Base-by-base conservation (phyloP, 2,329 filamentous ascomycete genomes). In the Cordyceps javanica region DNA sequence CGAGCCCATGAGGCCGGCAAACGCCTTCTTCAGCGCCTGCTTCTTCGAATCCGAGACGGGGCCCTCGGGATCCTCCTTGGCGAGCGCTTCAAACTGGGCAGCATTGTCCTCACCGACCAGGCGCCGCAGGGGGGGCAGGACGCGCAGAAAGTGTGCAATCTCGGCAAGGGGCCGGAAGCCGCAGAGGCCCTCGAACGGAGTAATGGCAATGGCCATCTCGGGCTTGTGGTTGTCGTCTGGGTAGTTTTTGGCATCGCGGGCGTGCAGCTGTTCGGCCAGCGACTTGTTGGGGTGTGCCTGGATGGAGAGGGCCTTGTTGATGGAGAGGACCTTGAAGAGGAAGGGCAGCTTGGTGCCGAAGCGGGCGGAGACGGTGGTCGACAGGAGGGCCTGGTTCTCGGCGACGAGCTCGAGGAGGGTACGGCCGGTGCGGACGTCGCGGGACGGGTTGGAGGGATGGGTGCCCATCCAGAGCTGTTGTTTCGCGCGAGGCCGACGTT, bases 181-280 rank as follows among this genome's bases (percentile, higher is more conserved):
- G 67, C 94, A 99, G 34, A 99, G 82, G 0, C 94, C 94, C 70
- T 97, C 93, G 64, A 99, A 99, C 0, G 91, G 88, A 1, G 94
- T 97, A 67, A 99, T 88, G 61, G 94, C 94, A 72, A 99, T 96
- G 61, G 94, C 92, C 94, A 99, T 99, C 75, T 99, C 94, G 34
- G 94, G 94, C 77, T 99, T 99, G 80, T 99, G 94, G 77, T 99
- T 99, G 77, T 97, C 93, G 78, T 99, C 91, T 59, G 93, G 94
- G 70, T 99, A 99, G 78, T 99, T 95, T 75, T 90, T 90, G 50
- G 91, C 82, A 69, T 99, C 93, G 62, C 82, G 85, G 39, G 86
- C 83, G 72, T 97, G 94, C 30, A 99, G 79, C 70, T 91, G 77
- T 75, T 95, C 93, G 53, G 94, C 94, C 14, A 77, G 86, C 74